Evolutionary conservation across 2,329 filamentous ascomycete species (phyloP), one percentile per base, ranked within the genome.

Genomic region (Mycocentrospora acerina): DNA sequence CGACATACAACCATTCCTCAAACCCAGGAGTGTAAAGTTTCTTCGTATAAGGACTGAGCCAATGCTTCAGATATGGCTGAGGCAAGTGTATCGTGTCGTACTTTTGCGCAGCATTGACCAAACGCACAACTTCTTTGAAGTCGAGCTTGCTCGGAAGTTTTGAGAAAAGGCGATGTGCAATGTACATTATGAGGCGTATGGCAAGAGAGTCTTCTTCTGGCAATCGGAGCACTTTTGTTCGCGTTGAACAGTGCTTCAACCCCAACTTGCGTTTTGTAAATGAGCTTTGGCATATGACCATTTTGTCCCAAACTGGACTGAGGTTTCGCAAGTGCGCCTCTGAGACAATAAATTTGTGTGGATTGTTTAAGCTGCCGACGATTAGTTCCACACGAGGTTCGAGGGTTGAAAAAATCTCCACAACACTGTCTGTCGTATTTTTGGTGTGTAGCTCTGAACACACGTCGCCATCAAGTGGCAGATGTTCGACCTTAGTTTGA

Each of bases 161-260:
- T 1, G 42, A 16, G 27, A 56, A 59, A 9, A 56, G 45, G 8
- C 44, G 29, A 35, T 68, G 66, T 3, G 60, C 57, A 6, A 70
- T 58, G 15, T 51, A 51, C 36, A 70, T 55, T 7, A 70, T 16
- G 2, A 66, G 44, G 1, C 39, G 31, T 41, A 71, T 59, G 1
- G 60, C 58, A 1, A 54, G 46, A 0, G 57, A 39, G 32, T 68
- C 46, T 32, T 69, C 65, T 5, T 65, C 56, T 0, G 55, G 56
- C 14, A 65, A 41, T 3, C 40, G 32, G 22, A 68, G 27, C 17
- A 13, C 12, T 15, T 19, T 30, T 32, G 26, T 17, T 34, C n/a
- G 31, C 29, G 27, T 10, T 22, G 19, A 22, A 9, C 5, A 22
- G 5, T 22, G 5, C 19, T 9, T 22, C 9, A 22, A 5, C 19